A percentile compares a stretch with the other conserved stretches of the same genome.
These are phyloP conservation scores for Pyricularia grisea DNA, from an alignment of 2,329 filamentous ascomycete species.

Conservation along the genomic window DNA sequence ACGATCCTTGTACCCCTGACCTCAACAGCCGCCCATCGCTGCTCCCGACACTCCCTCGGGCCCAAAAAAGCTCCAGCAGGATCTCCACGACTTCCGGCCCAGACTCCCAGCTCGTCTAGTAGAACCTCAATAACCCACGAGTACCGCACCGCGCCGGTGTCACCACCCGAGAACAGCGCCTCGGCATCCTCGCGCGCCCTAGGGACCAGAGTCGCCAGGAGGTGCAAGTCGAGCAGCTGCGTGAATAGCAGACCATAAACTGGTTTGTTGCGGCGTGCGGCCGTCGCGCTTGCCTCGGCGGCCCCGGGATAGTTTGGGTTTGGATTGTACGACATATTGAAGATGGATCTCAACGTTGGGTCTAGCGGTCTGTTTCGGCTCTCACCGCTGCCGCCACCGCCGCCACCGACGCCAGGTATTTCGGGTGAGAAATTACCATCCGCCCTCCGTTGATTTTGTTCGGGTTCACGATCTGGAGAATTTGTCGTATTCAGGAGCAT, in stretches of 20 bases:
- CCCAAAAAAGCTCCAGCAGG: conserved; percentile 6
- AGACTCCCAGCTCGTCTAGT: conserved; percentile 38
- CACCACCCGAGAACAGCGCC: conserved; percentile 13
- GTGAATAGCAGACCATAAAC: conserved; percentile 45
- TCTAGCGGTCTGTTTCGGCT: conserved; percentile 20
- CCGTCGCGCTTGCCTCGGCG: conserved; percentile 5
- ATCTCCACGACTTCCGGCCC: conserved; percentile 19
- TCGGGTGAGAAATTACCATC: conserved; percentile 1
- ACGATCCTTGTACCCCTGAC: conserved; percentile 23
- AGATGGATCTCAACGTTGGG: conserved; percentile 39
- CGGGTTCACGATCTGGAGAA: conserved; percentile 7
- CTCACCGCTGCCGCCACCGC: conserved; percentile 3
- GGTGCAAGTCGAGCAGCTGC: conserved; percentile 43
- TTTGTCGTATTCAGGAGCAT: conserved; percentile 46
- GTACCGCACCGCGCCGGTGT: conserved; percentile 11
- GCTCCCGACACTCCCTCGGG: conserved; percentile 32
- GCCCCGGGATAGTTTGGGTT: conserved; percentile 7
- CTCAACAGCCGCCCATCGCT: conserved; percentile 43
- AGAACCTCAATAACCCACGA: conserved; percentile 41
- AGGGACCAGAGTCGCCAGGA: conserved; percentile 39
- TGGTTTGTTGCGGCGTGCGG: conserved; percentile 30
- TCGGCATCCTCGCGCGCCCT: conserved; percentile 29
- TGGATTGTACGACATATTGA: conserved; percentile 23
- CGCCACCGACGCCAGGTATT: background rate
- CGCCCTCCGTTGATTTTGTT: conserved; percentile 1